These are phyloP conservation scores for Apiotrichum laibachii DNA, from an alignment of 1,284 basidiomycete genomes.

Conservation along the genomic window DNA sequence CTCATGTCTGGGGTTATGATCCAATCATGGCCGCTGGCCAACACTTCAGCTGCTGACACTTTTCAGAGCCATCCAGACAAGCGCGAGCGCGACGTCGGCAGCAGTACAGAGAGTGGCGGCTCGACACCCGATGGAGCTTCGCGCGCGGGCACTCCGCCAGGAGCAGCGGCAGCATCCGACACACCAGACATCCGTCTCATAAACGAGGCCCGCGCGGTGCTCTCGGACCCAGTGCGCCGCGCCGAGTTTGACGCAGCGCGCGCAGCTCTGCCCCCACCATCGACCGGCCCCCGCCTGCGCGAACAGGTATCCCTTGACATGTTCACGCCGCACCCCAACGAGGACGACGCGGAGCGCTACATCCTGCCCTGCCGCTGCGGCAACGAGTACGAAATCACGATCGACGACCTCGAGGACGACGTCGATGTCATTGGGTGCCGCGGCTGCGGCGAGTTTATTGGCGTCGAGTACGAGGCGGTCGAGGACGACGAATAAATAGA, in stretches of 20 bases:
- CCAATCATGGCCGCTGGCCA: neutral
- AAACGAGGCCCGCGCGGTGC: slow-evolving; percentile 48
- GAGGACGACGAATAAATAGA: slow-evolving; percentile 31
- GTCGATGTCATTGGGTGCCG: slow-evolving; percentile 52
- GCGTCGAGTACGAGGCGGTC: slow-evolving; percentile 51
- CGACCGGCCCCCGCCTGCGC: slow-evolving; percentile 17
- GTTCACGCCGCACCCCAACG: slow-evolving; percentile 33
- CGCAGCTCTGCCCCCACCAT: neutral
- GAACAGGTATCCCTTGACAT: slow-evolving; percentile 40
- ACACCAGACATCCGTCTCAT: slow-evolving; percentile 35
- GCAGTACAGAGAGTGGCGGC: neutral
- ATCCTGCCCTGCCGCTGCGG: slow-evolving; percentile 52
- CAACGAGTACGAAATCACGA: slow-evolving; percentile 43
- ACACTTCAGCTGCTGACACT: slow-evolving; percentile 2
- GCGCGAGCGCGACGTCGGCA: neutral
- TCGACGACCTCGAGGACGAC: slow-evolving; percentile 49
- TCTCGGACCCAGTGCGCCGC: slow-evolving; percentile 32
- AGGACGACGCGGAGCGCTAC: slow-evolving; percentile 34
- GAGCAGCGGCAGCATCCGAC: neutral
- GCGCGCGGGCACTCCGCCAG: too few relatives aligned
- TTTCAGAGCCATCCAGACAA: slow-evolving; percentile 46
- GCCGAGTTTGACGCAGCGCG: slow-evolving; percentile 19
- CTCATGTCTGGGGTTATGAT: neutral
- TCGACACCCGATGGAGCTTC: neutral
- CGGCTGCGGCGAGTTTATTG: slow-evolving; percentile 53